Base-by-base conservation (phyloP, 139 green algal genomes). In the Chlamydomonas schloesseri region DNA sequence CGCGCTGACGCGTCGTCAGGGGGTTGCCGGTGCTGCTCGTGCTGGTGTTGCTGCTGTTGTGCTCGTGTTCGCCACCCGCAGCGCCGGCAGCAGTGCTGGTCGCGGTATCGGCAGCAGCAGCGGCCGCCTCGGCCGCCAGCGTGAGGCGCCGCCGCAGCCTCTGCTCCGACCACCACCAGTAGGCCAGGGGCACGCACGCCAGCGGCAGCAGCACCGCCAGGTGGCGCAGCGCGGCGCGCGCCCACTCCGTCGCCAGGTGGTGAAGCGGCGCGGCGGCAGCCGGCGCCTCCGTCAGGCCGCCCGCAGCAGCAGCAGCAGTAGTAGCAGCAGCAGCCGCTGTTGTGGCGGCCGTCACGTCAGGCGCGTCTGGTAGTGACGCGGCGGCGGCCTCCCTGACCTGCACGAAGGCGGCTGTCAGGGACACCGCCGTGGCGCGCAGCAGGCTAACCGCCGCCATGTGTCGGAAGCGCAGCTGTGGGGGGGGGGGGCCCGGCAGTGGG, bases 121-220 rank as follows among this genome's bases (percentile, higher is more conserved):
- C 2, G 9, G 55, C 13, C 31, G 1, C 29, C n/a, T n/a, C n/a
- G n/a, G n/a, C n/a, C 26, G 58, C 58, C 36, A 71, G 57, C 42
- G 42, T 50, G 55, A 82, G 71, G 26, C 60, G 57, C 34, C 42
- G 65, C 34, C 58, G 60, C 62, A 64, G 37, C 9, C 21, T 8
- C 33, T 62, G 77, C 77, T 83, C 77, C 26, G 26, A 46, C 77
- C 77, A 83, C 77, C 77, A 73, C 77, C 77, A 83, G 14, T 47
- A 73, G 14, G 31, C 8, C 5, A 83, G 53, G 0, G 77, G 77
- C 77, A 64, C 11, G 4, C 31, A 18, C 17, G 77, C 67, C 64
- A 73, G 62, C 60, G 77, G 77, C 77, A 83, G 29, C 60, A 73
- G 28, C 60, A 46, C 42, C 26, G 62, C 62, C 77, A 83, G 77